Conservation (phyloP, 371 early-diverging fungal genomes). For the Actinomortierella wolfii region DNA sequence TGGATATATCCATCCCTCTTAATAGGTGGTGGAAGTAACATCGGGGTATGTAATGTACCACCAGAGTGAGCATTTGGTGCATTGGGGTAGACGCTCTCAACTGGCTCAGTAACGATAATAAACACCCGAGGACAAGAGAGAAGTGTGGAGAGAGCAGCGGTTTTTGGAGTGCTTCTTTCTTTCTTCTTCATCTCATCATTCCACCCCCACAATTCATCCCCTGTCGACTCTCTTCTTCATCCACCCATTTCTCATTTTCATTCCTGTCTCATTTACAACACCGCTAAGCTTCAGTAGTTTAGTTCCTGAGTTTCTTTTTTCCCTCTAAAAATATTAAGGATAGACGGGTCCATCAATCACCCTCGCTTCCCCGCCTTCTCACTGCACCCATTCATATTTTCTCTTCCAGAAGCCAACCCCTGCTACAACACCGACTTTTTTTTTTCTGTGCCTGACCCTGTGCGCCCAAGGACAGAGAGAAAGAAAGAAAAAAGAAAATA, state of each 20-base stretch:
- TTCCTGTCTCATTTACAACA: not conserved
- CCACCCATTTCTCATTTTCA: constrained; percentile 2
- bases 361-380: too few species aligned
- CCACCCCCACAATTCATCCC: not conserved
- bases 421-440: too few species aligned
- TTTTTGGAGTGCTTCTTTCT: not conserved
- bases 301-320: too few species aligned
- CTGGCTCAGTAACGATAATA: not conserved
- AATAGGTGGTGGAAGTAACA: not conserved
- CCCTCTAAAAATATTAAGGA: too few species aligned
- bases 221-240: not conserved
- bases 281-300: too few species aligned
- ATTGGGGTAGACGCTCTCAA: not conserved
- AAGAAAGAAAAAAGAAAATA: too few species aligned
- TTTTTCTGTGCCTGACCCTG: too few species aligned
- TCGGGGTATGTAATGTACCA: not conserved
- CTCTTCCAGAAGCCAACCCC: too few species aligned
- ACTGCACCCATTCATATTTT: too few species aligned
- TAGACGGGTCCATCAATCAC: too few species aligned
- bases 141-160: not conserved
- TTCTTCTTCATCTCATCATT: not conserved
- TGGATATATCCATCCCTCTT: too few species aligned
- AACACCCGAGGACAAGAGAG: not conserved
- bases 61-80: not conserved
- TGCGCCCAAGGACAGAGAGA: too few species aligned